A percentile compares a stretch with the other conserved stretches of the same genome.
Evolutionary conservation across 2,329 filamentous ascomycete genomes (phyloP).

Genomic region (Cercospora zeae-maydis): DNA sequence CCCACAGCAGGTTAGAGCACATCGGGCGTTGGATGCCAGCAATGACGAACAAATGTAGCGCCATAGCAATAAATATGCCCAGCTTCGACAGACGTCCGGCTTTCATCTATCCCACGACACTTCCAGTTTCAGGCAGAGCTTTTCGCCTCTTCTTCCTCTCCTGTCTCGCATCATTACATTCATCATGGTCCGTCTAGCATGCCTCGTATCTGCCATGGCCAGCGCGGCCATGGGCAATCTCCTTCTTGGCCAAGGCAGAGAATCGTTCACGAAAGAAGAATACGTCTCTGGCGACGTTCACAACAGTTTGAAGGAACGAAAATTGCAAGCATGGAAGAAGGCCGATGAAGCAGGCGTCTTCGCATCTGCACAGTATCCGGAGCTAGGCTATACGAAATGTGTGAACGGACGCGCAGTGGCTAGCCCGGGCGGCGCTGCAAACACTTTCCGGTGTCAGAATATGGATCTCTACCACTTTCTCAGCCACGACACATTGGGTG

Average conservation of each 20-base stretch:
- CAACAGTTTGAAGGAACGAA: background rate
- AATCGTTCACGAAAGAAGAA: conserved; percentile 1
- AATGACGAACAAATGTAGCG: background rate
- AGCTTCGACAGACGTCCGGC: background rate
- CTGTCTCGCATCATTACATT: background rate
- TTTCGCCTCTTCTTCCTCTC: background rate
- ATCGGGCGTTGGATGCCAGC: background rate
- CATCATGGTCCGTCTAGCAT: background rate
- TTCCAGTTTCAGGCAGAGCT: background rate
- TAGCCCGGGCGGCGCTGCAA: background rate
- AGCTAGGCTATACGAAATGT: conserved; percentile 9
- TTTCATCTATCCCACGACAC: background rate
- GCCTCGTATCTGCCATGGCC: background rate
- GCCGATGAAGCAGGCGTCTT: conserved; percentile 5
- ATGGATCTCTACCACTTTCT: conserved; percentile 48
- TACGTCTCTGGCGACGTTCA: conserved; percentile 8
- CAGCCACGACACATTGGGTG: conserved; percentile 53
- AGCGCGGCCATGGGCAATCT: background rate
- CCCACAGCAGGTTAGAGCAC: conserved; percentile 1
- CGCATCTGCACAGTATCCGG: conserved; percentile 6
- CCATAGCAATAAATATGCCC: background rate
- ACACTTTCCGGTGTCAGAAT: conserved; percentile 13
- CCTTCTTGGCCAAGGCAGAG: background rate
- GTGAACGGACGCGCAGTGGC: conserved; percentile 1
- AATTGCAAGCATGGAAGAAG: conserved; percentile 1